A percentile compares a stretch with the other conserved stretches of the same genome.
Evolutionary conservation across 495 filamentous ascomycete genomes (phyloP).

Genomic region (Hyaloscypha bicolor): DNA sequence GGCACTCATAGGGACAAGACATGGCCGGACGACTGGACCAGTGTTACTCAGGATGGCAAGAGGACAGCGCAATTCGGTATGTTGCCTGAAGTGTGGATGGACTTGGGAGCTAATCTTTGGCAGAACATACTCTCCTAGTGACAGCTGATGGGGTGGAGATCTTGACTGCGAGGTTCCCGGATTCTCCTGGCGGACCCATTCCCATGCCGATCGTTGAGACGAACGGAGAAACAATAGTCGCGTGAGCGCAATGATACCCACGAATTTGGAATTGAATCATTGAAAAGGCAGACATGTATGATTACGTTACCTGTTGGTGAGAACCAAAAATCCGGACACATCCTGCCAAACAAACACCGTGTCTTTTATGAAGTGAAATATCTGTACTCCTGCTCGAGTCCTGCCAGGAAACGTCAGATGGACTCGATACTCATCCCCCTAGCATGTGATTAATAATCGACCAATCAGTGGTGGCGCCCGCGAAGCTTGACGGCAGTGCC

Average conservation of each 20-base stretch:
- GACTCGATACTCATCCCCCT: slow-evolving; percentile 11
- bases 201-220: slow-evolving; percentile 59
- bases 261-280: neutral
- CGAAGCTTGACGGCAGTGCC: slow-evolving; percentile 8
- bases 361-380: slow-evolving; percentile 4
- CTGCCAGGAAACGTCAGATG: slow-evolving; percentile 10
- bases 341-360: neutral
- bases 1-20: slow-evolving; percentile 80
- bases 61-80: slow-evolving; percentile 77
- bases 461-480: slow-evolving; percentile 8
- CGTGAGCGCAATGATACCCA: slow-evolving; percentile 8
- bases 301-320: neutral
- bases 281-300: neutral
- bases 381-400: neutral
- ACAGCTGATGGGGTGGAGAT: slow-evolving; percentile 94
- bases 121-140: slow-evolving; percentile 91
- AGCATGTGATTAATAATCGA: slow-evolving; percentile 27
- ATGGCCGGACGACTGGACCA: slow-evolving; percentile 93
- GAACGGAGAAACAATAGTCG: slow-evolving; percentile 17
- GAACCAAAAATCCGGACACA: neutral
- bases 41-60: slow-evolving; percentile 78
- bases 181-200: slow-evolving; percentile 84
- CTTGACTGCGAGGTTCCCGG: slow-evolving; percentile 77
- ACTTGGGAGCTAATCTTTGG: slow-evolving; percentile 12
- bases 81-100: slow-evolving; percentile 1